These are phyloP conservation scores for Mortierella alpina DNA, from an alignment of 192 early-diverging fungal species.

Conservation along the genomic window DNA sequence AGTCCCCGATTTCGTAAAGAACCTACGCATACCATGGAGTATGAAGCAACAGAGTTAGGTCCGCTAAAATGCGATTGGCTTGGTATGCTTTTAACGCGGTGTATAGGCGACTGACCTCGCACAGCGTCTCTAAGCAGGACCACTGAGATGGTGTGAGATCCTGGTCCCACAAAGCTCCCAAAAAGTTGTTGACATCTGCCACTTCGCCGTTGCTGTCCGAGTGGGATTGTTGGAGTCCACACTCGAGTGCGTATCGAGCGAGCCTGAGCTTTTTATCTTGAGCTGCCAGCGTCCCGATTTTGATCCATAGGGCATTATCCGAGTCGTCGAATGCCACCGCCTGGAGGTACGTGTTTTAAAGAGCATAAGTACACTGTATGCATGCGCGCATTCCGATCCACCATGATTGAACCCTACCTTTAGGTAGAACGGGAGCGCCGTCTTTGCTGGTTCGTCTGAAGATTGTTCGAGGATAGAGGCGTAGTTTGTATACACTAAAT, in stretches of 20 bases:
- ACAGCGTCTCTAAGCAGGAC: constrained; percentile 41
- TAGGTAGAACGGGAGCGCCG: constrained; percentile 55
- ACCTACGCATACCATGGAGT: constrained; percentile 25
- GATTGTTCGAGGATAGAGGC: constrained; percentile 57
- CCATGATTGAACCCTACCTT: constrained; percentile 35
- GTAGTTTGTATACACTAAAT: constrained; percentile 63
- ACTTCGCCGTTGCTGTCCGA: not conserved
- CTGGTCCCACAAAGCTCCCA: constrained; percentile 3
- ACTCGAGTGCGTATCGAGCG: constrained; percentile 41
- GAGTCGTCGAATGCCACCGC: constrained; percentile 37
- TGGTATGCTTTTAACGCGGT: too few relatives aligned
- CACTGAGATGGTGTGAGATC: constrained; percentile 47
- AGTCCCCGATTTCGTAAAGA: constrained; percentile 59
- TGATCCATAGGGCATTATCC: constrained; percentile 42
- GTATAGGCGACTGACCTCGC: constrained; percentile 16
- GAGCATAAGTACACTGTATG: too few relatives aligned
- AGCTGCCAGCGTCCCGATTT: constrained; percentile 37
- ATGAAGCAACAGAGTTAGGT: not conserved
- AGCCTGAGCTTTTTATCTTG: constrained; percentile 39
- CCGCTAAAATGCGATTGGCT: too few relatives aligned
- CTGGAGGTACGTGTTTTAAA: not conserved
- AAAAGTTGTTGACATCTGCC: not conserved
- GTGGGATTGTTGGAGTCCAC: constrained; percentile 11
- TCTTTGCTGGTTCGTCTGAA: constrained; percentile 23
- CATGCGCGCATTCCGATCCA: not conserved